Percentiles rank a stretch among this genome's conserved stretches.
These are phyloP conservation scores for Theobroma grandiflorum DNA, from an alignment of 441 rosid species.

Conservation along the genomic window DNA sequence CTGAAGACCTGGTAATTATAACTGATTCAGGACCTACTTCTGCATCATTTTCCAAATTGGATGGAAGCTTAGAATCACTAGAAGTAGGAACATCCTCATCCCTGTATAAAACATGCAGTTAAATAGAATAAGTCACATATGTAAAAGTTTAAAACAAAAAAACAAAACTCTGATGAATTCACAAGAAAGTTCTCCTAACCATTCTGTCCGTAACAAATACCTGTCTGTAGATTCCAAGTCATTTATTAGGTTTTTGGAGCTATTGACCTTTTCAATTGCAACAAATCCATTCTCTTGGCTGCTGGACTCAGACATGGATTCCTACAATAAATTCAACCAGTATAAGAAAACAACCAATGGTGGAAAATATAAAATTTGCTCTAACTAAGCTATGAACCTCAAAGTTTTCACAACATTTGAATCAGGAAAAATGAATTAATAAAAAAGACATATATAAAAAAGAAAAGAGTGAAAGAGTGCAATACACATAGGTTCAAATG, in stretches of 20 bases:
- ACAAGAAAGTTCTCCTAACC: constrained; percentile 19
- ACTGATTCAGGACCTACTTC: constrained; percentile 43
- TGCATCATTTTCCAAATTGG: constrained; percentile 49
- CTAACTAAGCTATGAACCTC: background rate
- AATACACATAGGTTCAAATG: background rate
- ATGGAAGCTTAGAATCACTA: constrained; percentile 45
- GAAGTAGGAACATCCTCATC: constrained; percentile 45
- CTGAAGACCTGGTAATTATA: constrained; percentile 40
- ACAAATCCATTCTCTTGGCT: constrained; percentile 60
- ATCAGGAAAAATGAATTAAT: background rate
- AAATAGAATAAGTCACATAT: background rate
- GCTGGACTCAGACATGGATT: constrained; percentile 56
- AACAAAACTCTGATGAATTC: background rate
- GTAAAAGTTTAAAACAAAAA: too few species aligned
- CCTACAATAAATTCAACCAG: constrained; percentile 49
- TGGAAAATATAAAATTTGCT: background rate
- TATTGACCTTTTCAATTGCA: constrained; percentile 50
- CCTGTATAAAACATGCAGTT: constrained; percentile 56
- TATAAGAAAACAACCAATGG: constrained; percentile 12
- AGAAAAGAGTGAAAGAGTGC: background rate
- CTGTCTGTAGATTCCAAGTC: constrained; percentile 53
- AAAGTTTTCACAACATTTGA: background rate
- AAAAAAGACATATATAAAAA: background rate
- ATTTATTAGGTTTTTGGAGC: constrained; percentile 39
- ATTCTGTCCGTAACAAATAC: constrained; percentile 44